A percentile compares a stretch with the other conserved stretches of the same genome.
These are phyloP conservation scores for Beauveria asiatica DNA, from an alignment of 2,329 filamentous ascomycete species.

Conservation along the genomic window DNA sequence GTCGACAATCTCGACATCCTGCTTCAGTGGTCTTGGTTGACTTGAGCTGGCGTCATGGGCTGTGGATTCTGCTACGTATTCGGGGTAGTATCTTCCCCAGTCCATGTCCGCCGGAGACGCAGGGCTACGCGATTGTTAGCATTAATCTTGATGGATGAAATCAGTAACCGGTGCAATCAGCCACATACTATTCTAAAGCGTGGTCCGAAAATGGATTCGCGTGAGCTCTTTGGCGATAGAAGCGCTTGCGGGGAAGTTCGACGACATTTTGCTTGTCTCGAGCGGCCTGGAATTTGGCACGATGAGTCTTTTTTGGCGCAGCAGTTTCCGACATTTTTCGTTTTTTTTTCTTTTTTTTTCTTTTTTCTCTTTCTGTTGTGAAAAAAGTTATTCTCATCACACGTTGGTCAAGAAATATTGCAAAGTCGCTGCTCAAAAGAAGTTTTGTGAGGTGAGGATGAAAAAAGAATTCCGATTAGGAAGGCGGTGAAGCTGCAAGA, in stretches of 20 bases:
- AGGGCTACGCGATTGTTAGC: slow-evolving; percentile 50
- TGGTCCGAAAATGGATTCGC: slow-evolving; percentile 98
- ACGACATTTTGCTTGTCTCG: slow-evolving; percentile 43
- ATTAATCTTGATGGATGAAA: background rate
- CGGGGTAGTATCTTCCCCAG: slow-evolving; percentile 78
- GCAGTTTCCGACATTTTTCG: slow-evolving; percentile 20
- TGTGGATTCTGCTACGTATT: slow-evolving; percentile 44
- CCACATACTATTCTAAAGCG: slow-evolving; percentile 68
- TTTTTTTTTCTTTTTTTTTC: background rate
- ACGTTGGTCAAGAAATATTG: background rate
- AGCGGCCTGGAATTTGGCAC: slow-evolving; percentile 54
- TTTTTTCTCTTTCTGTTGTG: background rate
- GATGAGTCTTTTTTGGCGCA: slow-evolving; percentile 53
- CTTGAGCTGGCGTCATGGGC: slow-evolving; percentile 18
- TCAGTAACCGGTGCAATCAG: background rate
- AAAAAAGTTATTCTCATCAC: no score
- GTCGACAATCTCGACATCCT: slow-evolving; percentile 84
- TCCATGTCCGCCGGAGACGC: slow-evolving; percentile 76
- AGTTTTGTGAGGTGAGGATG: background rate
- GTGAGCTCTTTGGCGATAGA: slow-evolving; percentile 92
- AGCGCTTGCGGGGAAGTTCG: slow-evolving; percentile 82
- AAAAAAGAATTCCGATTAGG: background rate
- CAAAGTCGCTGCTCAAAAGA: background rate
- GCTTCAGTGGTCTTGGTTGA: slow-evolving; percentile 27
- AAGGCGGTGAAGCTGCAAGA: slow-evolving; percentile 12